These are phyloP conservation scores for Yamadazyma epiphylla DNA, from an alignment of 1,139 yeast species.

Conservation along the genomic window DNA sequence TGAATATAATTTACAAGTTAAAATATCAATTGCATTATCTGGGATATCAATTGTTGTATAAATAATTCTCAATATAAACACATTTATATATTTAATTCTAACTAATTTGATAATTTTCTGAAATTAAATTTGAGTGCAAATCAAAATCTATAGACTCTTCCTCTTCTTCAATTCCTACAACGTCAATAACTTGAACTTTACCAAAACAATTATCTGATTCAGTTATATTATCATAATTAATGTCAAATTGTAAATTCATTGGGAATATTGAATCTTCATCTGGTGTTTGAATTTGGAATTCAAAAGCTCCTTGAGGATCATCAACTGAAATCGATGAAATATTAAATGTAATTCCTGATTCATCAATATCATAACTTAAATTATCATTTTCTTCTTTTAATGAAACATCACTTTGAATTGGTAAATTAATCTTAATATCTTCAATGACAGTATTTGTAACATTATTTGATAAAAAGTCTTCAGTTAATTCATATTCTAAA, in stretches of 20 bases:
- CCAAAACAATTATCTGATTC: constrained; percentile 42
- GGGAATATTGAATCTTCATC: constrained; percentile 91
- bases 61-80: constrained; percentile 1
- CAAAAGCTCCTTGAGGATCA: constrained; percentile 70
- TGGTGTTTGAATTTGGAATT: constrained; percentile 56
- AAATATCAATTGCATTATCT: constrained; percentile 51
- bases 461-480: constrained; percentile 27
- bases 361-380: constrained; percentile 46
- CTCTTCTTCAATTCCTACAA: constrained; percentile 24
- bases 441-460: constrained; percentile 41
- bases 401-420: constrained; percentile 53
- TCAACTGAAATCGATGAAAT: constrained; percentile 47
- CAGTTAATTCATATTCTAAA: constrained; percentile 74
- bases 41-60: constrained; percentile 34
- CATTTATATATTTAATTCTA: constrained; percentile 1
- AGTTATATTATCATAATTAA: constrained; percentile 28
- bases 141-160: constrained; percentile 67
- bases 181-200: constrained; percentile 38
- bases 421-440: constrained; percentile 62
- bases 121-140: constrained; percentile 54
- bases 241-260: constrained; percentile 57
- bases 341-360: constrained; percentile 59
- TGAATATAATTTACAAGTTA: constrained; percentile 31
- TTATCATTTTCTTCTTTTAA: constrained; percentile 49
- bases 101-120: constrained; percentile 61